Conservation (phyloP, 345 rosid genomes). For the Mercurialis annua region DNA sequence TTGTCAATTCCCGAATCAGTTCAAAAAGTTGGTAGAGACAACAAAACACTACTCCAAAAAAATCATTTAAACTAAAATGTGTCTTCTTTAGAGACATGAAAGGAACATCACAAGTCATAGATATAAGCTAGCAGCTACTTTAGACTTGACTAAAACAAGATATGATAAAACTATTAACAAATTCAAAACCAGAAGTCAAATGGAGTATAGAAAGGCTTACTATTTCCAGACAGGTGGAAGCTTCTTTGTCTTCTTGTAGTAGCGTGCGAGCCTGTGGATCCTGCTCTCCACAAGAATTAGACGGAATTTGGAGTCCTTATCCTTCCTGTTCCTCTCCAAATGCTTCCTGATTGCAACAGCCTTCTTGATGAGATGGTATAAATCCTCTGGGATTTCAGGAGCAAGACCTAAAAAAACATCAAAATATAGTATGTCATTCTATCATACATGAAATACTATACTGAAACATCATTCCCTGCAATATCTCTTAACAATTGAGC, state of each 20-base stretch:
- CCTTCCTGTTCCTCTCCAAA: conserved; percentile 95
- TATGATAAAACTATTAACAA: background rate
- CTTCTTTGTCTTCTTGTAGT: conserved; percentile 95
- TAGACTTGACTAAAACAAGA: too few species aligned
- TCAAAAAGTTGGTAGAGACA: too few species aligned
- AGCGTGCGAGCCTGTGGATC: conserved; percentile 89
- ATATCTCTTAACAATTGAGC: too few species aligned
- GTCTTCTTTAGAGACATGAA: too few species aligned
- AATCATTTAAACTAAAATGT: too few species aligned
- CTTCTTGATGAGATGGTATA: conserved; percentile 87
- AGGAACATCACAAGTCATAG: too few species aligned
- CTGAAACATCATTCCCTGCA: background rate
- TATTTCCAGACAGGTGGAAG: conserved; percentile 95
- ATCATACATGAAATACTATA: too few species aligned
- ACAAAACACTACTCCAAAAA: too few species aligned
- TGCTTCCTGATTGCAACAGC: conserved; percentile 94
- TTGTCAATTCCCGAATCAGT: too few species aligned
- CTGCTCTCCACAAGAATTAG: conserved; percentile 92
- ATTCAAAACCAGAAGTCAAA: too few species aligned
- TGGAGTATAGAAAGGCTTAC: conserved; percentile 34
- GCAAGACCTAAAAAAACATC: conserved; percentile 51
- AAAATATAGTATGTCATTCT: background rate
- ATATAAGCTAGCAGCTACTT: too few species aligned
- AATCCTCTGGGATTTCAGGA: conserved; percentile 89
- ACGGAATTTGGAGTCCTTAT: conserved; percentile 88